Percentiles rank a stretch among this genome's conserved stretches.
phyloP scores from a whole-genome alignment of 179 eudicot genomes.

The Camellia oleifera region DNA sequence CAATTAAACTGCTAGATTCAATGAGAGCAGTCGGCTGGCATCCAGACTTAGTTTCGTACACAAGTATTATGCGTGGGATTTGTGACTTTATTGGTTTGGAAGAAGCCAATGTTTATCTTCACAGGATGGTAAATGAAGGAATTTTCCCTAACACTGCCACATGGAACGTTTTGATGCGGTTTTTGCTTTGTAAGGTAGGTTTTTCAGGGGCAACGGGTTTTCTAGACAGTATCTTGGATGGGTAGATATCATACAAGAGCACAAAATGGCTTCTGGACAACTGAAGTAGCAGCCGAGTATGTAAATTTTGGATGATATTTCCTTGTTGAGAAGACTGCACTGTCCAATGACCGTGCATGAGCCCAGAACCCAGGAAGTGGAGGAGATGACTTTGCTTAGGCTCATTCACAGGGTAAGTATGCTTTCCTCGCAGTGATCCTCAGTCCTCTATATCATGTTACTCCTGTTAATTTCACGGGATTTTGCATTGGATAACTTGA shows the following conservation, averaged over 20 bases:
- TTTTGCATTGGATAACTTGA: neutral
- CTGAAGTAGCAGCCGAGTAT: neutral
- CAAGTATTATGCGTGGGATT: constrained; percentile 52
- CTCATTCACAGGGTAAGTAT: neutral
- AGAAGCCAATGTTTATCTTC: constrained; percentile 41
- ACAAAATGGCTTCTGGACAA: neutral
- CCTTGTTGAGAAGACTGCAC: neutral
- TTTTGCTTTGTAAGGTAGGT: constrained; percentile 35
- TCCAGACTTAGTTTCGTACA: constrained; percentile 50
- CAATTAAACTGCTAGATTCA: constrained; percentile 40
- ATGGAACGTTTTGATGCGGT: constrained; percentile 63
- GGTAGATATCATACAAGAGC: neutral
- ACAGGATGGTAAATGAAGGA: constrained; percentile 56
- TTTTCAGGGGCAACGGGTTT: constrained; percentile 15
- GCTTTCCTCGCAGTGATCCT: neutral
- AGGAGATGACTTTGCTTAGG: neutral
- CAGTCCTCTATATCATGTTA: neutral
- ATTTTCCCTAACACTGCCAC: constrained; percentile 45
- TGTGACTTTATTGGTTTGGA: constrained; percentile 38
- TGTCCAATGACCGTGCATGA: neutral
- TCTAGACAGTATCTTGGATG: constrained; percentile 25
- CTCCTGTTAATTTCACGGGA: neutral
- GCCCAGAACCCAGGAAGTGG: neutral
- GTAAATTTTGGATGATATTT: neutral
- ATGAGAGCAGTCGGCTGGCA: constrained; percentile 37